Evolutionary conservation across 2,329 filamentous ascomycete genomes (phyloP).

Genomic region (Alternaria solani): DNA sequence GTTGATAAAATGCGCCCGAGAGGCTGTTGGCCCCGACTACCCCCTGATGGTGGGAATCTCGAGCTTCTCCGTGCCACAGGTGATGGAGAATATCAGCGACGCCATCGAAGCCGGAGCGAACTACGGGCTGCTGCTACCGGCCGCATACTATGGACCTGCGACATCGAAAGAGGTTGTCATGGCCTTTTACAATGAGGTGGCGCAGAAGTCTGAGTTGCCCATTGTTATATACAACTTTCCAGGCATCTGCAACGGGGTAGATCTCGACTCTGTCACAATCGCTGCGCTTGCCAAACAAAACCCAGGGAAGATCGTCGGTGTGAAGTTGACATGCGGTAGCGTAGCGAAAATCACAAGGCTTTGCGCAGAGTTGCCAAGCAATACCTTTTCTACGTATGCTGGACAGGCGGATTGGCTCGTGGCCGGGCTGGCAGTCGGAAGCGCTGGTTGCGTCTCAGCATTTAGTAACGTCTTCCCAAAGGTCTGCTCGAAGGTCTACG

Average conservation of each 20-base stretch:
- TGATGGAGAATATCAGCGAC: conserved; percentile 54
- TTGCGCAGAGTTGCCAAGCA: conserved; percentile 58
- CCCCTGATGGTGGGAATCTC: conserved; percentile 56
- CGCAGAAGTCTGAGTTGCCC: conserved; percentile 66
- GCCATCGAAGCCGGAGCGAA: conserved; percentile 54
- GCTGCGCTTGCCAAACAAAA: conserved; percentile 62
- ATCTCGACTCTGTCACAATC: conserved; percentile 73
- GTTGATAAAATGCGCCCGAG: conserved; percentile 52
- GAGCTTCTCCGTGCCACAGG: conserved; percentile 55
- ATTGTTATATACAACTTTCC: conserved; percentile 79
- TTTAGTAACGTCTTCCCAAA: conserved; percentile 67
- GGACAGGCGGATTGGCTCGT: conserved; percentile 77
- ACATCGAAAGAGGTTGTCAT: conserved; percentile 54
- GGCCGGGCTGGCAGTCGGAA: conserved; percentile 62
- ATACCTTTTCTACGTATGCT: conserved; percentile 72
- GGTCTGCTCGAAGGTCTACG: conserved; percentile 66
- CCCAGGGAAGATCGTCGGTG: conserved; percentile 69
- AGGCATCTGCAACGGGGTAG: conserved; percentile 70
- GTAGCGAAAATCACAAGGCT: conserved; percentile 76
- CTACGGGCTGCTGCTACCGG: conserved; percentile 55
- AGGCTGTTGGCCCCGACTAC: conserved; percentile 53
- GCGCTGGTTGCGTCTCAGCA: conserved; percentile 64
- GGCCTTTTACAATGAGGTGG: conserved; percentile 59
- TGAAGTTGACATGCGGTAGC: conserved; percentile 77
- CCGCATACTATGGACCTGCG: conserved; percentile 56